Evolutionary conservation across 2,329 filamentous ascomycete genomes (phyloP).

Genomic region (Dothideomycetes sp.): DNA sequence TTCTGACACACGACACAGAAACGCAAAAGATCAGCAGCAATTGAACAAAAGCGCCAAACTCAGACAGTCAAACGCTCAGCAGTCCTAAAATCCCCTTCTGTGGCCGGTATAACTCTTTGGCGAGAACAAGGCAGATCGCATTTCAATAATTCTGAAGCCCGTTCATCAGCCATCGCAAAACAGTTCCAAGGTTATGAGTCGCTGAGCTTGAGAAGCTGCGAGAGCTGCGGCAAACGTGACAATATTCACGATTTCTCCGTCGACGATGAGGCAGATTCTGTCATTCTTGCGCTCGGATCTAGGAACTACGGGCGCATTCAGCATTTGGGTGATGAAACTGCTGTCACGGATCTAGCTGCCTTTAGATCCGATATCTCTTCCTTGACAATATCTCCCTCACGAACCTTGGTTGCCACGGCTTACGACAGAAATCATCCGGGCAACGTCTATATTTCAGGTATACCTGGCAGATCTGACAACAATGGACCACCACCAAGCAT

Average conservation of each 20-base stretch:
- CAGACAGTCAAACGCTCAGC: conserved; percentile 12
- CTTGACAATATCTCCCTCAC: background rate
- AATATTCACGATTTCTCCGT: conserved; percentile 13
- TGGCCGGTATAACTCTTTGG: conserved; percentile 5
- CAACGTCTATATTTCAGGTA: conserved; percentile 14
- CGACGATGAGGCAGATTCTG: background rate
- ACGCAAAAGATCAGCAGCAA: conserved; percentile 4
- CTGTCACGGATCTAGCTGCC: conserved; percentile 1
- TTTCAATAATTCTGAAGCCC: conserved; percentile 8
- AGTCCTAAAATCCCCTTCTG: conserved; percentile 5
- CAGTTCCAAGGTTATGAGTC: conserved; percentile 4
- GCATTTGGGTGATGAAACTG: background rate
- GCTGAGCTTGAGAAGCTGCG: conserved; percentile 9
- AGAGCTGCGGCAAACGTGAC: conserved; percentile 10
- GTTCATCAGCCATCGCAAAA: background rate
- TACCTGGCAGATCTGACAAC: background rate
- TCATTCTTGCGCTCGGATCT: conserved; percentile 7
- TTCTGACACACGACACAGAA: conserved; percentile 12
- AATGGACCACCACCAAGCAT: conserved; percentile 2
- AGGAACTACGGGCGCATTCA: conserved; percentile 1
- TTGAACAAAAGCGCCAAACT: conserved; percentile 5
- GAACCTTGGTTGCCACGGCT: conserved; percentile 7
- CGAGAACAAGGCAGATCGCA: conserved; percentile 14
- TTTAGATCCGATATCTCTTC: conserved; percentile 9
- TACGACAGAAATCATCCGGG: conserved; percentile 1